These are phyloP conservation scores for Cadophora sp. DNA, from an alignment of 2,329 filamentous ascomycete species.

Conservation along the genomic window DNA sequence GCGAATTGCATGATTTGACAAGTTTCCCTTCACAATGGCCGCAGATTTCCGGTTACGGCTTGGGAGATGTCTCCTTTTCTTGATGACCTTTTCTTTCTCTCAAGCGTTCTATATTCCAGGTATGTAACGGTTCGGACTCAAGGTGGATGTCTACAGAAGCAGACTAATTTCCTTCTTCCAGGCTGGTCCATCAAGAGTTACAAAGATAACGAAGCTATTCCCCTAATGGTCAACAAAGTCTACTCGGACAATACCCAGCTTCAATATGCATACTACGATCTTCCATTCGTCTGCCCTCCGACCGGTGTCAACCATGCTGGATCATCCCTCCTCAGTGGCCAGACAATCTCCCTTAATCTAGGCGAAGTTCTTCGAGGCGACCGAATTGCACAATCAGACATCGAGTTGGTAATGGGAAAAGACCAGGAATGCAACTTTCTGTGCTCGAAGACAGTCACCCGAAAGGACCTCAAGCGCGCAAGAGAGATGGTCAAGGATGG, in stretches of 20 bases:
- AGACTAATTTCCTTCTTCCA: constrained; percentile 45
- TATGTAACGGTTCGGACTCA: constrained; percentile 46
- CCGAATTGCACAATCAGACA: constrained; percentile 83
- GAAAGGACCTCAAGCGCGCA: constrained; percentile 69
- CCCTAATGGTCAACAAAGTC: constrained; percentile 89
- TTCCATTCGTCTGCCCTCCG: constrained; percentile 86
- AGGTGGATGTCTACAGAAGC: neutral
- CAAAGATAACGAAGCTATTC: constrained; percentile 75
- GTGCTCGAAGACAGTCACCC: constrained; percentile 71
- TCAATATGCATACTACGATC: constrained; percentile 90
- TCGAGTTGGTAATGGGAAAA: constrained; percentile 78
- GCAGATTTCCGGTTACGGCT: constrained; percentile 42
- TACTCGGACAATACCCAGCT: constrained; percentile 89
- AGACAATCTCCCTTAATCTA: constrained; percentile 81
- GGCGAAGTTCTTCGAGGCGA: constrained; percentile 89
- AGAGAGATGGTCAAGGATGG: constrained; percentile 76
- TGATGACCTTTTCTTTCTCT: constrained; percentile 54
- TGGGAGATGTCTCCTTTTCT: constrained; percentile 55
- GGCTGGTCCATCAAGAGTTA: constrained; percentile 88
- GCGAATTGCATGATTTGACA: constrained; percentile 28
- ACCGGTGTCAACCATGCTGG: constrained; percentile 71
- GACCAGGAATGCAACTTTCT: constrained; percentile 77
- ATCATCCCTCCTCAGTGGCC: constrained; percentile 73
- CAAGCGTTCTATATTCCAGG: constrained; percentile 87
- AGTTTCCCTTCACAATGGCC: constrained; percentile 30